Conservation (phyloP, 495 filamentous ascomycete genomes). For the Neurospora tetrasperma region DNA sequence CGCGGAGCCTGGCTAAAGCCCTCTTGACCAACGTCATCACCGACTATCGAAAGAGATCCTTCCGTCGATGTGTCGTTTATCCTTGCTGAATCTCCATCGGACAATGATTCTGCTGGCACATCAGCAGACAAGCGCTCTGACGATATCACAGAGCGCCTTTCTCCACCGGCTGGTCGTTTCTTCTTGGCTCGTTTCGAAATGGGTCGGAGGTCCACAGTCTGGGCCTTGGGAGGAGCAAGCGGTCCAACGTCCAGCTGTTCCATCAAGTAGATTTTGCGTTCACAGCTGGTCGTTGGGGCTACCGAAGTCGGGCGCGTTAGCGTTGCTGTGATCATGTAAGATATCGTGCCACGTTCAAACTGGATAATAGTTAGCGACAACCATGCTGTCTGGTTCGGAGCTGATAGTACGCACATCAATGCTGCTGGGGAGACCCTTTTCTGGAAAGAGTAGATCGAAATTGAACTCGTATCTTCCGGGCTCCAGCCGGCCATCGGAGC, state of each 20-base stretch:
- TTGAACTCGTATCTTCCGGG: slow-evolving; percentile 84
- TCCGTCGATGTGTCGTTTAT: slow-evolving; percentile 33
- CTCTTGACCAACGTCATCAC: slow-evolving; percentile 26
- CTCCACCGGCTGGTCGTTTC: slow-evolving; percentile 27
- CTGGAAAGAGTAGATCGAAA: slow-evolving; percentile 73
- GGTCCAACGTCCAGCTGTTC: slow-evolving; percentile 57
- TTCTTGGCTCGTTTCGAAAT: slow-evolving; percentile 46
- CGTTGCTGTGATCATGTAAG: slow-evolving; percentile 81
- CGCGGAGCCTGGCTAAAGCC: slow-evolving; percentile 12
- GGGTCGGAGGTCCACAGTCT: slow-evolving; percentile 74
- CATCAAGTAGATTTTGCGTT: slow-evolving; percentile 65
- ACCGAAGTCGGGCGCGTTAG: slow-evolving; percentile 85
- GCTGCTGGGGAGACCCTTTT: slow-evolving; percentile 77
- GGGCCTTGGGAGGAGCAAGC: slow-evolving; percentile 47
- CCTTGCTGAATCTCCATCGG: slow-evolving; percentile 30
- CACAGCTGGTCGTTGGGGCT: slow-evolving; percentile 64
- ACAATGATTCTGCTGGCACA: slow-evolving; percentile 18
- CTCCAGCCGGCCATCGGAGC: slow-evolving; percentile 79
- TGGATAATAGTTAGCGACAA: slow-evolving; percentile 29
- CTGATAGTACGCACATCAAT: slow-evolving; percentile 62
- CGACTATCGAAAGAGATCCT: slow-evolving; percentile 27
- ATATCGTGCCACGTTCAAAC: slow-evolving; percentile 93
- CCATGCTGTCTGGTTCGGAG: neutral
- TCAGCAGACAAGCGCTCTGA: slow-evolving; percentile 11
- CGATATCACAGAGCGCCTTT: slow-evolving; percentile 14